phyloP scores from a whole-genome alignment of 768 basidiomycete species.

The Suillus subalutaceus region DNA sequence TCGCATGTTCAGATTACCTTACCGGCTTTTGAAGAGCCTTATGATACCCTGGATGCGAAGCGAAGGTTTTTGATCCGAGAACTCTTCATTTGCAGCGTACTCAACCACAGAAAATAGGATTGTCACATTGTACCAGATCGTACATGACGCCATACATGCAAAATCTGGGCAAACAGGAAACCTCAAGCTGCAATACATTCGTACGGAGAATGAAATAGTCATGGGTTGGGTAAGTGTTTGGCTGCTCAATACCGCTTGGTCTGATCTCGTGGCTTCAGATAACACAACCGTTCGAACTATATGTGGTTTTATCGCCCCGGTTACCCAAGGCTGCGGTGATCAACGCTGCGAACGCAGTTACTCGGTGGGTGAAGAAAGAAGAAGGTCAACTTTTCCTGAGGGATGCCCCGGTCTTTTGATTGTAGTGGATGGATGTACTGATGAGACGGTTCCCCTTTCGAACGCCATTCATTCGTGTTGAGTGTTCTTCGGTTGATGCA shows the following conservation, averaged over 20 bases:
- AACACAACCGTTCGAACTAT: constrained; percentile 92
- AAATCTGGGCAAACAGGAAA: constrained; percentile 81
- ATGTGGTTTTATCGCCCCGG: constrained; percentile 77
- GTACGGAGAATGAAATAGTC: constrained; percentile 83
- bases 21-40: constrained; percentile 87
- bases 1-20: constrained; percentile 86
- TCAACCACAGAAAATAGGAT: constrained; percentile 49
- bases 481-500: not conserved
- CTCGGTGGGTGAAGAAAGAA: constrained; percentile 90
- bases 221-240: constrained; percentile 85
- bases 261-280: constrained; percentile 52
- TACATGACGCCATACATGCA: constrained; percentile 90
- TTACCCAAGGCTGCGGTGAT: constrained; percentile 89
- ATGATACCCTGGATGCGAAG: constrained; percentile 60
- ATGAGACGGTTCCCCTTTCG: not conserved
- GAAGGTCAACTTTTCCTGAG: constrained; percentile 80
- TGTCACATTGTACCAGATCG: constrained; percentile 81
- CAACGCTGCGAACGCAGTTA: constrained; percentile 86
- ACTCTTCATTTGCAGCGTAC: constrained; percentile 6
- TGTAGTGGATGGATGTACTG: not conserved
- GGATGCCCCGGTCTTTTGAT: constrained; percentile 87
- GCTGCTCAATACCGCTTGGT: not conserved
- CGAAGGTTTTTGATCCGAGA: constrained; percentile 50
- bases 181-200: constrained; percentile 85
- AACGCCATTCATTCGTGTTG: not conserved